Evolutionary conservation across 768 basidiomycete species (phyloP), one percentile per base, ranked within the genome.

Genomic region (Nevesoporus exiguus): DNA sequence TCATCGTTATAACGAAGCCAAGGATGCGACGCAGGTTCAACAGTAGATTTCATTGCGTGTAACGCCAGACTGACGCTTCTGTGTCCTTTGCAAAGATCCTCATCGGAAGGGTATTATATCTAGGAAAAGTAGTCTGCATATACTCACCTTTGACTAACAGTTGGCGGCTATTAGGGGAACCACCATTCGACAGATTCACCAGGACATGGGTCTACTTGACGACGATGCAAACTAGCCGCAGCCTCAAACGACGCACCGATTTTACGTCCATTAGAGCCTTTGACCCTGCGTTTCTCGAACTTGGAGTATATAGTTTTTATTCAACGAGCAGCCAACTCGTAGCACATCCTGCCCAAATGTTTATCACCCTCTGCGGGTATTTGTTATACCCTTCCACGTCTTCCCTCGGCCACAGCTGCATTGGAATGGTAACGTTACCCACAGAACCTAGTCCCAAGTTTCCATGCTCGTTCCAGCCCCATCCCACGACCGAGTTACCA

Each of bases 401-500:
- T 17, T 51, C 37, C 39, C 63, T 61, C 0, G 82, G 78, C 83
- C 86, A 86, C 11, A 90, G 63, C 57, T 71, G 79, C 11, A 72
- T 66, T 15, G 87, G 85, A 15, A 64, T 25, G 7, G 62, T 56
- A 9, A 80, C 69, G 61, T 93, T 85, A 3, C 76, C 71, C 5
- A 80, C 81, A 33, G 77, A 74, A 0, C 84, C 86, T 22, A 82
- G 64, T 0, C 90, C 93, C 25, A 98, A 75, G 69, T 97, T 98
- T 7, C 96, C 96, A 66, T 98, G 96, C 69, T 98, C 96, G 68
- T 98, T 98, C 95, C 96, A 98, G 0, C 96, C 96, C 91, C 95
- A 97, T 0, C 83, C 90, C 82, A 84, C 90, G 0, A 94, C 79
- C 9, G 54, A 42, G 22, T 49, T 27, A 5, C 39, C 31, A 58